A percentile compares a stretch with the other conserved stretches of the same genome.
Evolutionary conservation across 225 moss, liverwort and hornwort species (phyloP).

Genomic region (Sphagnum contortum): DNA sequence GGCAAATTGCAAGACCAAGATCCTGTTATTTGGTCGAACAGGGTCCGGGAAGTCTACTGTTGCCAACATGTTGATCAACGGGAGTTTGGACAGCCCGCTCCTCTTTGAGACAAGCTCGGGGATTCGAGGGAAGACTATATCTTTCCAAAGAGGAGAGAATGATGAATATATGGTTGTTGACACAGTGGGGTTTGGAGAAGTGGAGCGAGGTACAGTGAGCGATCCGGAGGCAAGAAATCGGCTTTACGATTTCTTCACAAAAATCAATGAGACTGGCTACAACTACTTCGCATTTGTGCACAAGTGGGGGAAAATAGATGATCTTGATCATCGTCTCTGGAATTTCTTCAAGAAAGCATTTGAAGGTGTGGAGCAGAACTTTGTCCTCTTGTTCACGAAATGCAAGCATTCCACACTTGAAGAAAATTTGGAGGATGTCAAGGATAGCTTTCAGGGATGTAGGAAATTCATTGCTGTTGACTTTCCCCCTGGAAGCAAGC

Average conservation of each 20-base stretch:
- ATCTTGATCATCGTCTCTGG: neutral
- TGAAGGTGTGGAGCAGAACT: neutral
- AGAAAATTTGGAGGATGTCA: neutral
- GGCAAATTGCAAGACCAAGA: neutral
- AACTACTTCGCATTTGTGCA: conserved; percentile 1
- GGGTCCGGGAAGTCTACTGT: conserved; percentile 9
- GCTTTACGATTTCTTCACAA: conserved; percentile 1
- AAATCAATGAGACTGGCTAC: neutral
- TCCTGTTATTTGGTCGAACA: conserved; percentile 8
- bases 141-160: conserved; percentile 2
- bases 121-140: neutral
- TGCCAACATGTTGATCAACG: conserved; percentile 3
- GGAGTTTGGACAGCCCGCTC: conserved; percentile 1
- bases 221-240: conserved; percentile 2
- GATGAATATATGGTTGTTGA: conserved; percentile 2
- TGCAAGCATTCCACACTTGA: neutral
- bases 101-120: conserved; percentile 1
- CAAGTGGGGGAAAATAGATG: conserved; percentile 4
- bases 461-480: conserved; percentile 1
- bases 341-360: conserved; percentile 1
- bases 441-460: neutral
- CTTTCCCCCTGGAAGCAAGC: neutral
- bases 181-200: conserved; percentile 8
- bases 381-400: conserved; percentile 6
- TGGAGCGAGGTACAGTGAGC: neutral